Evolutionary conservation across 2,329 filamentous ascomycete genomes (phyloP).

Genomic region (Aspergillus viridinutans): DNA sequence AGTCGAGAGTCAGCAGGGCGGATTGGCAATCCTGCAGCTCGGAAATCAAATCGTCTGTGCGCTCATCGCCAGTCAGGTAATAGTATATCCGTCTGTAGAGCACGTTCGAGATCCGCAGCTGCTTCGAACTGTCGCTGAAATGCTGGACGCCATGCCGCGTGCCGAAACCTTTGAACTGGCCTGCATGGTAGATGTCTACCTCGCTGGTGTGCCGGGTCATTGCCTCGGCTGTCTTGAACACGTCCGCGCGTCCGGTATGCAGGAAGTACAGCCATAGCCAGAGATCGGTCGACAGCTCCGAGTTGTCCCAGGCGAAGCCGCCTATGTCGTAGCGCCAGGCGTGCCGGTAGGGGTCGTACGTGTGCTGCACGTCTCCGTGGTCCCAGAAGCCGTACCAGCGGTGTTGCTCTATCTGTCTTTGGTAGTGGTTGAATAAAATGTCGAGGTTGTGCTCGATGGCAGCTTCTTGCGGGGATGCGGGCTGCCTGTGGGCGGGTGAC

Average conservation of each 20-base stretch:
- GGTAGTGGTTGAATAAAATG: slow-evolving; percentile 55
- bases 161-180: slow-evolving; percentile 56
- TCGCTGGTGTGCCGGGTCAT: slow-evolving; percentile 57
- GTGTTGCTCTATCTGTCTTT: slow-evolving; percentile 52
- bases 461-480: slow-evolving; percentile 14
- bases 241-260: slow-evolving; percentile 53
- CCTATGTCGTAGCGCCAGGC: slow-evolving; percentile 61
- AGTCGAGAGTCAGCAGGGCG: slow-evolving; percentile 54
- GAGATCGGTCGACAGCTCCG: slow-evolving; percentile 58
- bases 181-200: slow-evolving; percentile 60
- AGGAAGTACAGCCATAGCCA: slow-evolving; percentile 63
- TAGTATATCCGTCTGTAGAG: slow-evolving; percentile 56
- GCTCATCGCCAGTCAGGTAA: slow-evolving; percentile 56
- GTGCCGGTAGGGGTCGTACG: slow-evolving; percentile 57
- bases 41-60: slow-evolving; percentile 52
- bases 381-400: slow-evolving; percentile 63
- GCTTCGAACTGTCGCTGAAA: slow-evolving; percentile 58
- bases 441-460: slow-evolving; percentile 52
- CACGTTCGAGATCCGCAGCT: slow-evolving; percentile 55
- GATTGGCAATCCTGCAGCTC: slow-evolving; percentile 50
- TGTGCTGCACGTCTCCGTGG: slow-evolving; percentile 60
- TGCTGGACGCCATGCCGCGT: slow-evolving; percentile 62
- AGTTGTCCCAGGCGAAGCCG: slow-evolving; percentile 63
- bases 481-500: slow-evolving; percentile 16
- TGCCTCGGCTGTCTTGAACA: slow-evolving; percentile 57